Conservation (phyloP, 1,284 basidiomycete genomes). For the Anthracocystis panici-leucophaei region DNA sequence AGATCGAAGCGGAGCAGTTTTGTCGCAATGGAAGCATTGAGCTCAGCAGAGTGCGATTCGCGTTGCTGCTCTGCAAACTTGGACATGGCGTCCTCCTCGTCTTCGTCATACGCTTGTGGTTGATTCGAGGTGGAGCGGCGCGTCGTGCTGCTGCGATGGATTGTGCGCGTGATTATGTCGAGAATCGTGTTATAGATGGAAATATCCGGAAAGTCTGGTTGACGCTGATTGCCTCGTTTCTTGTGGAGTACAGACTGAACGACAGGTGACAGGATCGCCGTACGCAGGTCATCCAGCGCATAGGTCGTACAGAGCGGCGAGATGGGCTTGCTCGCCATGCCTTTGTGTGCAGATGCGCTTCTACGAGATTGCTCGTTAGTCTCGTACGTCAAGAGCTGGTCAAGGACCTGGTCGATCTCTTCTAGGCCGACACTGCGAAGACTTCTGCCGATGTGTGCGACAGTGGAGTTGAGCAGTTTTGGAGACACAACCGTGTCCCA, state of each 20-base stretch:
- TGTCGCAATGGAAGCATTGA: slow-evolving; percentile 20
- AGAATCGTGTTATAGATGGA: slow-evolving; percentile 49
- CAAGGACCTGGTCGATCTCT: slow-evolving; percentile 32
- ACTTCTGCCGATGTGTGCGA: slow-evolving; percentile 28
- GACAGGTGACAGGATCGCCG: slow-evolving; percentile 14
- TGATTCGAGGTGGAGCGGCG: slow-evolving; percentile 2
- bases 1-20: slow-evolving; percentile 37
- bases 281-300: slow-evolving; percentile 5
- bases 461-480: slow-evolving; percentile 16
- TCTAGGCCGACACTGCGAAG: slow-evolving; percentile 33
- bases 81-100: slow-evolving; percentile 23
- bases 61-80: slow-evolving; percentile 21
- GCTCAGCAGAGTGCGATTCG: slow-evolving; percentile 21
- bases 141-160: slow-evolving; percentile 19
- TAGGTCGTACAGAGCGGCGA: not conserved
- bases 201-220: slow-evolving; percentile 33
- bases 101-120: slow-evolving; percentile 6
- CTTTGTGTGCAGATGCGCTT: not conserved
- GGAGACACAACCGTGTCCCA: slow-evolving; percentile 32
- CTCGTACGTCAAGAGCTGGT: slow-evolving; percentile 35
- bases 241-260: slow-evolving; percentile 2
- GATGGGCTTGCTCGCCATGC: not conserved
- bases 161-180: slow-evolving; percentile 34
- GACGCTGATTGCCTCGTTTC: slow-evolving; percentile 5
- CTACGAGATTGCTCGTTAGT: slow-evolving; percentile 35